These are phyloP conservation scores for Colletotrichum gigasporum DNA, from an alignment of 2,329 filamentous ascomycete genomes.

Conservation along the genomic window DNA sequence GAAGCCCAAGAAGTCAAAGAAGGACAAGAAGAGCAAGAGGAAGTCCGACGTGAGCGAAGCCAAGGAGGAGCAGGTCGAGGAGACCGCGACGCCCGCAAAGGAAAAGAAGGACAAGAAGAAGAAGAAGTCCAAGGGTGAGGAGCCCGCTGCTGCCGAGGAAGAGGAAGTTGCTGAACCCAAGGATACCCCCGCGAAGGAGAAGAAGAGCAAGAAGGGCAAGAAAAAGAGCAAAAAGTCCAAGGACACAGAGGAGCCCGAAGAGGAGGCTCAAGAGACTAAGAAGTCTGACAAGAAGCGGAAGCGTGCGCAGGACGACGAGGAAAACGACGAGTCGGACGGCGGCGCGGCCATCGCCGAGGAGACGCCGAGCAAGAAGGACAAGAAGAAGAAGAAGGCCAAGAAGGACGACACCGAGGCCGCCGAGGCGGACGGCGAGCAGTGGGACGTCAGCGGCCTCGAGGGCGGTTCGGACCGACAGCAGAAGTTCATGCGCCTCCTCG, in stretches of 20 bases:
- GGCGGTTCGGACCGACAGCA: conserved; percentile 60
- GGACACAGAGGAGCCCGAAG: conserved; percentile 10
- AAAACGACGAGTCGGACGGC: conserved; percentile 31
- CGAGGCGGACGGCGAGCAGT: conserved; percentile 49
- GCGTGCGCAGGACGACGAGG: conserved; percentile 30
- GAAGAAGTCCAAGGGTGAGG: conserved; percentile 46
- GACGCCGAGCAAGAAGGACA: conserved; percentile 39
- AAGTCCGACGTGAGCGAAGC: conserved; percentile 31
- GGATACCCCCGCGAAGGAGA: conserved; percentile 30
- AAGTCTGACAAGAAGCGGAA: conserved; percentile 39
- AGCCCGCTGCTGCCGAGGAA: conserved; percentile 23
- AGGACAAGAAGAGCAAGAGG: conserved; percentile 27
- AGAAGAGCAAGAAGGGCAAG: conserved; percentile 34
- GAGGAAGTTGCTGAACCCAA: conserved; percentile 32
- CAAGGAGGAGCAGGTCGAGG: conserved; percentile 22
- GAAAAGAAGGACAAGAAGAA: conserved; percentile 41
- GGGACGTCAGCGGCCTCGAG: conserved; percentile 62
- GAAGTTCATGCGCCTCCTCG: conserved; percentile 67
- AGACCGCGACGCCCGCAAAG: conserved; percentile 27
- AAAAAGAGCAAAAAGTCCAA: conserved; percentile 34
- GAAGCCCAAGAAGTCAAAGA: conserved; percentile 30
- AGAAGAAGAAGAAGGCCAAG: conserved; percentile 34
- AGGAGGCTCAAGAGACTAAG: conserved; percentile 31
- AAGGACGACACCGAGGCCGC: conserved; percentile 29
- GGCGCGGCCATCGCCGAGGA: conserved; percentile 31